Evolutionary conservation across 1,139 yeast species (phyloP).

Genomic region (Scheffersomyces titani): DNA sequence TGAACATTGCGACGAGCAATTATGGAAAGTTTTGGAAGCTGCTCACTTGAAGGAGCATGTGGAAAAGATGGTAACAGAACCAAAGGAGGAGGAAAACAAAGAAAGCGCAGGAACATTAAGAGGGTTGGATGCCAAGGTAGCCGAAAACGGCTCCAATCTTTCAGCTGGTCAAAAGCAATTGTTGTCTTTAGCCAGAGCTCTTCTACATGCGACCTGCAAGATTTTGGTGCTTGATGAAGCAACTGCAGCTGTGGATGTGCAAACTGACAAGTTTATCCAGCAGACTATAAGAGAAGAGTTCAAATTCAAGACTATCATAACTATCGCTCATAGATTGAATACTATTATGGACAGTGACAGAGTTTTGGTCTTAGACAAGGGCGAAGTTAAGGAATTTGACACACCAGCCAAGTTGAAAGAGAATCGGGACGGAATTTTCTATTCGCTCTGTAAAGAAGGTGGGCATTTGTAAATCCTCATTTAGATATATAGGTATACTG

Average conservation of each 20-base stretch:
- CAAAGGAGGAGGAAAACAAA: constrained; percentile 18
- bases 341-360: constrained; percentile 28
- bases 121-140: constrained; percentile 19
- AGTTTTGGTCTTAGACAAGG: constrained; percentile 24
- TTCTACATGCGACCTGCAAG: constrained; percentile 17
- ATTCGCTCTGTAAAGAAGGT: constrained; percentile 22
- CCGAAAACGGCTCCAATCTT: constrained; percentile 21
- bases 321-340: constrained; percentile 28
- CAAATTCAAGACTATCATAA: constrained; percentile 24
- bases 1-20: constrained; percentile 21
- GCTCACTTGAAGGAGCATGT: constrained; percentile 31
- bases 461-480: constrained; percentile 15
- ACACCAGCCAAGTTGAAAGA: constrained; percentile 19
- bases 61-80: constrained; percentile 27
- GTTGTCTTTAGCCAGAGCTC: constrained; percentile 22
- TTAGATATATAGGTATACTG: too few species aligned
- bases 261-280: constrained; percentile 27
- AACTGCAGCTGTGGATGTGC: constrained; percentile 27
- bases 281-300: constrained; percentile 24
- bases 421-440: constrained; percentile 18
- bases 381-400: constrained; percentile 24
- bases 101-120: constrained; percentile 11
- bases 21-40: constrained; percentile 30
- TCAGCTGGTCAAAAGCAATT: constrained; percentile 25
- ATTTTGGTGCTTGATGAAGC: constrained; percentile 28